Base-by-base conservation (phyloP, 106 monocot species). In the Cymbidium sinense region DNA sequence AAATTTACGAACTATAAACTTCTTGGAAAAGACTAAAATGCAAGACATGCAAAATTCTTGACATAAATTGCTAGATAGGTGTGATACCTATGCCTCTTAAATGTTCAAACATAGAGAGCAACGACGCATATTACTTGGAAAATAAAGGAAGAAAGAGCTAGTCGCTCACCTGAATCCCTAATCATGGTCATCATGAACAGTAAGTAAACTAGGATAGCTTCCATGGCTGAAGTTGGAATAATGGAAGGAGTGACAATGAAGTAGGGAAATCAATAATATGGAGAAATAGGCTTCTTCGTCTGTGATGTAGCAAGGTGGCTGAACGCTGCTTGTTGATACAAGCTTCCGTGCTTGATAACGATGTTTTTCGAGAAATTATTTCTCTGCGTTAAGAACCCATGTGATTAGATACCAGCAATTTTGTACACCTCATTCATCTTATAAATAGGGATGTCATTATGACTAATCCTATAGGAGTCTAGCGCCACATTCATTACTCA, bases 141-240 rank as follows among this genome's bases (percentile, higher is more conserved):
- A 52, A 4, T 18, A 21, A 17, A 64, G 0, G 64, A 33, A 67
- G 15, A 17, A 67, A 67, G 72, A 43, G 39, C 37, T 17, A 31
- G 7, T 20, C n/a, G 67, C 79, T 77, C 64, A 87, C 85, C 82
- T 87, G 87, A 83, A 73, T 25, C 76, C 2, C 50, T 73, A 70
- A 75, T 12, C 69, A 81, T 52, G 82, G 85, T 62, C 33, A 79
- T 78, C 52, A 83, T 52, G 47, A 85, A 83, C 52, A 87, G 28
- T 29, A 77, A 1, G 70, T 44, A 81, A 9, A 83, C 55, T 25
- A 83, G 35, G 65, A 71, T 20, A 71, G 37, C 71, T 71, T 39
- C 37, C 37, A 39, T 71, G 34, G 36, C 20, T 35, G n/a, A 39
- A 71, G 2, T 34, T 29, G 69, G 25, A 17, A 33, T 34, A 33